Evolutionary conservation across 192 early-diverging fungal genomes (phyloP).

Genomic region (Dissophora globulifera): DNA sequence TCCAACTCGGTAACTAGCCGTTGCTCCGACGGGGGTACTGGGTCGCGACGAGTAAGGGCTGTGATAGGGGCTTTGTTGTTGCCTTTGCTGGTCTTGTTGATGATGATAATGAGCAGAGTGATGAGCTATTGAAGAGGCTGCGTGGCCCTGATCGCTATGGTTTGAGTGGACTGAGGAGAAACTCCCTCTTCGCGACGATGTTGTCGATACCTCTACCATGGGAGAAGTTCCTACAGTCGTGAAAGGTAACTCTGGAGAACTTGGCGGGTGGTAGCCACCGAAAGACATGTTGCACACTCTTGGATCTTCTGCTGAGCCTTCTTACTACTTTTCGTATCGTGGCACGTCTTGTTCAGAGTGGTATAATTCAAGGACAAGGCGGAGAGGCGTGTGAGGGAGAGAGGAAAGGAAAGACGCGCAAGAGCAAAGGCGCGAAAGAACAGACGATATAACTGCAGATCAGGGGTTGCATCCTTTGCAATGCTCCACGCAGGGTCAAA

Average conservation of each 20-base stretch:
- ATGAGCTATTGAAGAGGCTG: background rate
- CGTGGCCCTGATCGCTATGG: background rate
- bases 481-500: no score
- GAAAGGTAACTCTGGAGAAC: constrained; percentile 17
- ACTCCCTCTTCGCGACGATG: constrained; percentile 12
- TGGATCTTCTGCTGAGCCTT: no score
- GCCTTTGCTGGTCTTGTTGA: constrained; percentile 4
- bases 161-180: constrained; percentile 28
- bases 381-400: background rate
- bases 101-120: background rate
- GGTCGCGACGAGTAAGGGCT: constrained; percentile 10
- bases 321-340: no score
- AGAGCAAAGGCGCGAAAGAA: no score
- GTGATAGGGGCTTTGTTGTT: constrained; percentile 14
- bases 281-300: no score
- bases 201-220: background rate
- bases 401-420: no score
- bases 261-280: constrained; percentile 24
- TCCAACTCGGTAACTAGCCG: background rate
- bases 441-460: no score
- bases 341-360: background rate
- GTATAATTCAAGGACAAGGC: background rate
- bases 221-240: constrained; percentile 7
- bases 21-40: background rate
- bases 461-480: no score